Evolutionary conservation across 108 stramenopile species (phyloP).

Genomic region (Poteriospumella lacustris): DNA sequence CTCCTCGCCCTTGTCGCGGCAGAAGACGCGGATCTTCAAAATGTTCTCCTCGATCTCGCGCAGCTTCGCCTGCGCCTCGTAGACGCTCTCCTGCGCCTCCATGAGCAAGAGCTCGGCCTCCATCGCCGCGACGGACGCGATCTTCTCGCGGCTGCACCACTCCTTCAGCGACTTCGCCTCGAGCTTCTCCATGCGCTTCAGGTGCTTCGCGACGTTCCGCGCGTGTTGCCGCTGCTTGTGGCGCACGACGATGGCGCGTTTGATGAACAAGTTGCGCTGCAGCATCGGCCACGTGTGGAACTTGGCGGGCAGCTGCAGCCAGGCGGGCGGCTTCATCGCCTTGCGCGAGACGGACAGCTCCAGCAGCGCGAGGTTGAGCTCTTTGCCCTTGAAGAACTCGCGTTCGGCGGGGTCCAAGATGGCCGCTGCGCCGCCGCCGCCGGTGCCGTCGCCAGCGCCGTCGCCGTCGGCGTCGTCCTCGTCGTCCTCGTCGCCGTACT

Average conservation of each 20-base stretch:
- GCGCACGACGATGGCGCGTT: not conserved
- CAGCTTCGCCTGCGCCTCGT: not conserved
- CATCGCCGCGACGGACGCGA: not conserved
- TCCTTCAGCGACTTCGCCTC: not conserved
- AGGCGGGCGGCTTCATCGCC: not conserved
- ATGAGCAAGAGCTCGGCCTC: not conserved
- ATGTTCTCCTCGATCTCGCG: not conserved
- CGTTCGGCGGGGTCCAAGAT: not conserved
- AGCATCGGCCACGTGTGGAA: not conserved
- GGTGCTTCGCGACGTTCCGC: not conserved
- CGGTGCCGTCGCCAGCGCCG: too few relatives aligned
- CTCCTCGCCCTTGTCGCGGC: slow-evolving; percentile 23
- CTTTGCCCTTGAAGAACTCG: not conserved
- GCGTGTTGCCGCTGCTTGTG: not conserved
- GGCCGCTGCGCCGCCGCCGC: not conserved
- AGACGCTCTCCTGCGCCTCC: too few relatives aligned
- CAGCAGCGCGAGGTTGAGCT: not conserved
- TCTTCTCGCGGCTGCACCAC: not conserved
- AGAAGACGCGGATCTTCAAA: not conserved
- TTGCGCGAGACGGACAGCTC: not conserved
- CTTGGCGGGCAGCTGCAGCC: not conserved
- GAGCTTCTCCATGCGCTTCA: not conserved
- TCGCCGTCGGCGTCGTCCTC: too few relatives aligned
- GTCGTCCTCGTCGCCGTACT: too few relatives aligned
- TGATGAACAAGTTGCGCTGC: not conserved